phyloP scores from a whole-genome alignment of 345 rosid genomes.

The Mangifera indica region DNA sequence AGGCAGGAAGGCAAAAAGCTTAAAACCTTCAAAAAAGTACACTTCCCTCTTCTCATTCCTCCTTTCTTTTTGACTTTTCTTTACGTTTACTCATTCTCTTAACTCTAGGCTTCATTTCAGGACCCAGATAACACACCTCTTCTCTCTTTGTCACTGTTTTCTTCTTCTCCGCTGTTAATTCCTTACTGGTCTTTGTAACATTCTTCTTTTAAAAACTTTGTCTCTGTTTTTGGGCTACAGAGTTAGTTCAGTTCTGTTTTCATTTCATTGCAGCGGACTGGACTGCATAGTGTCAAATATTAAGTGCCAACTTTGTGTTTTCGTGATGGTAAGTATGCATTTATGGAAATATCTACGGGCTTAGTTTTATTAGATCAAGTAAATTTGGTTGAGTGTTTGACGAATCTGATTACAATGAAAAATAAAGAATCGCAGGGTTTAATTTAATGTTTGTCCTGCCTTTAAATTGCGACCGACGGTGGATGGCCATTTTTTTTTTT shows the following conservation, averaged over 20 bases:
- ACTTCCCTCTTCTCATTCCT: neutral
- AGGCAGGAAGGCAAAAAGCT: neutral
- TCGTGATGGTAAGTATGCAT: conserved; percentile 2
- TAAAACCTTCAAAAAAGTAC: neutral
- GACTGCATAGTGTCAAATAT: neutral
- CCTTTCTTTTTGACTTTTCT: conserved; percentile 33
- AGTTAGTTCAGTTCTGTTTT: neutral
- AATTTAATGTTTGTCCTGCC: neutral
- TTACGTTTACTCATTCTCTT: conserved; percentile 37
- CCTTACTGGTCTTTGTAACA: neutral
- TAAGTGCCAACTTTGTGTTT: too few species aligned
- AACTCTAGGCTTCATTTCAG: conserved; percentile 42
- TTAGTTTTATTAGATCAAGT: neutral
- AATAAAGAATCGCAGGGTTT: neutral
- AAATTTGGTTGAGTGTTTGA: too few species aligned
- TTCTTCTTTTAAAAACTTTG: neutral
- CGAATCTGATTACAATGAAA: neutral
- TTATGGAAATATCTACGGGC: neutral
- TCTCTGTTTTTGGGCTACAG: neutral
- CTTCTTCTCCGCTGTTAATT: neutral
- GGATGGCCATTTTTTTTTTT: neutral
- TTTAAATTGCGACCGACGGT: neutral
- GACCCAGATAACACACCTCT: conserved; percentile 1
- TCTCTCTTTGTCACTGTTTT: neutral
- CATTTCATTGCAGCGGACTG: neutral